Percentiles rank a stretch among this genome's conserved stretches.
Evolutionary conservation across 768 basidiomycete species (phyloP).

Genomic region (Holtermannia corniformis): DNA sequence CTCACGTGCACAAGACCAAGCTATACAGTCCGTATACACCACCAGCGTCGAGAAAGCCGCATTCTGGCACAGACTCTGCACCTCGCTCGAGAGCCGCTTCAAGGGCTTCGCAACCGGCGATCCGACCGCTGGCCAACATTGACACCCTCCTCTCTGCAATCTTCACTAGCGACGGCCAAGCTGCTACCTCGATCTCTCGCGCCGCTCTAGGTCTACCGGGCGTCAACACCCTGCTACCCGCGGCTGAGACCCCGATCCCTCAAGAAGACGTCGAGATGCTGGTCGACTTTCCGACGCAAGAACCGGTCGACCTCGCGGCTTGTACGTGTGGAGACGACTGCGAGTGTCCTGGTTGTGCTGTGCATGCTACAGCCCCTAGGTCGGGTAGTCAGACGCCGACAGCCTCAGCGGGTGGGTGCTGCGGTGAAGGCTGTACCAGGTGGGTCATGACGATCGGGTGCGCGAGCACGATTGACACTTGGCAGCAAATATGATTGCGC

Average conservation of each 20-base stretch:
- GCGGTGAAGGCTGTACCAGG: constrained; percentile 23
- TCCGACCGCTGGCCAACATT: constrained; percentile 25
- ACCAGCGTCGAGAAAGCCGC: background rate
- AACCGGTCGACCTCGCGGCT: constrained; percentile 30
- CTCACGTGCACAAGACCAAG: constrained; percentile 40
- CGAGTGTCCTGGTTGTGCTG: constrained; percentile 38
- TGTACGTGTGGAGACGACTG: constrained; percentile 42
- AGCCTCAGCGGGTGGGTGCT: constrained; percentile 7
- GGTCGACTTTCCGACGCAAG: constrained; percentile 24
- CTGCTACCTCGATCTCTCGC: constrained; percentile 20
- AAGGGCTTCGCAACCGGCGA: constrained; percentile 11
- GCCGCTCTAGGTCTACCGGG: constrained; percentile 29
- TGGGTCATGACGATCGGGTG: constrained; percentile 7
- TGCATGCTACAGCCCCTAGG: constrained; percentile 20
- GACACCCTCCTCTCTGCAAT: constrained; percentile 25
- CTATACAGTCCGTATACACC: constrained; percentile 38
- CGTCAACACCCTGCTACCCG: constrained; percentile 18
- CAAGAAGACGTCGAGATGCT: constrained; percentile 26
- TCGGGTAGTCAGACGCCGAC: constrained; percentile 1
- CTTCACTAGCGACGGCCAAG: constrained; percentile 21
- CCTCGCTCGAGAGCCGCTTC: background rate
- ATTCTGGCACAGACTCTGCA: background rate
- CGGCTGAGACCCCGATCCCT: constrained; percentile 15
- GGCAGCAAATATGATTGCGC: constrained; percentile 16
- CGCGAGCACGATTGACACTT: background rate